A percentile compares a stretch with the other conserved stretches of the same genome.
phyloP scores from a whole-genome alignment of 257 asterid genomes.

The Salvia hispanica region DNA sequence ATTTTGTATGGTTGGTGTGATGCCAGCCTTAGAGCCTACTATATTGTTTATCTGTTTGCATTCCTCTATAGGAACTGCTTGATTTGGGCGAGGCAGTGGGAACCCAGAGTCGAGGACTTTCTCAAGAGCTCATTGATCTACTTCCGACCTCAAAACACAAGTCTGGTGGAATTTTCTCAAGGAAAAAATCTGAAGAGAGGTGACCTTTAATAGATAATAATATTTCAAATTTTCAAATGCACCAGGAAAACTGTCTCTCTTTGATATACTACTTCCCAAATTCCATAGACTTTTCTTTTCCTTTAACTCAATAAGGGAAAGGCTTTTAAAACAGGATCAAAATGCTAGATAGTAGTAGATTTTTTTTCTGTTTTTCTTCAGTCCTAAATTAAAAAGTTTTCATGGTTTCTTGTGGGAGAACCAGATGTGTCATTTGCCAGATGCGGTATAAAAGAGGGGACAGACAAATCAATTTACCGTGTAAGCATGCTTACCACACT shows the following conservation, averaged over 20 bases:
- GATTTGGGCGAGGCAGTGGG: slow-evolving; percentile 95
- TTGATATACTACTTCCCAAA: neutral
- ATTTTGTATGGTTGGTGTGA: neutral
- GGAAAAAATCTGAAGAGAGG: slow-evolving; percentile 73
- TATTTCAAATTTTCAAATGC: neutral
- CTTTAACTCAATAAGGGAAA: neutral
- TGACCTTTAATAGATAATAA: slow-evolving; percentile 26
- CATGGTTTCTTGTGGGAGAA: slow-evolving; percentile 28
- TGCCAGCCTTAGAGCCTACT: neutral
- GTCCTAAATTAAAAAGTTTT: neutral
- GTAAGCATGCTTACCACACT: slow-evolving; percentile 84
- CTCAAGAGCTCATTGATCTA: slow-evolving; percentile 70
- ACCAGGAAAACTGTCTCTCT: neutral
- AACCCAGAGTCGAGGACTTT: slow-evolving; percentile 80
- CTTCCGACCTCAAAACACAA: slow-evolving; percentile 84
- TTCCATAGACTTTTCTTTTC: neutral
- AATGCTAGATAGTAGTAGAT: neutral
- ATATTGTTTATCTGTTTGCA: slow-evolving; percentile 4
- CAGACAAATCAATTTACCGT: slow-evolving; percentile 71
- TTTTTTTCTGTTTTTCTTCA: neutral
- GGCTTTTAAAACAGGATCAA: neutral
- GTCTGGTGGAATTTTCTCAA: slow-evolving; percentile 77
- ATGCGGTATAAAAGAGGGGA: slow-evolving; percentile 90
- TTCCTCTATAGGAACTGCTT: slow-evolving; percentile 67
- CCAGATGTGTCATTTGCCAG: slow-evolving; percentile 91